Evolutionary conservation across 257 asterid species (phyloP).

Genomic region (Solanum tacnaense): DNA sequence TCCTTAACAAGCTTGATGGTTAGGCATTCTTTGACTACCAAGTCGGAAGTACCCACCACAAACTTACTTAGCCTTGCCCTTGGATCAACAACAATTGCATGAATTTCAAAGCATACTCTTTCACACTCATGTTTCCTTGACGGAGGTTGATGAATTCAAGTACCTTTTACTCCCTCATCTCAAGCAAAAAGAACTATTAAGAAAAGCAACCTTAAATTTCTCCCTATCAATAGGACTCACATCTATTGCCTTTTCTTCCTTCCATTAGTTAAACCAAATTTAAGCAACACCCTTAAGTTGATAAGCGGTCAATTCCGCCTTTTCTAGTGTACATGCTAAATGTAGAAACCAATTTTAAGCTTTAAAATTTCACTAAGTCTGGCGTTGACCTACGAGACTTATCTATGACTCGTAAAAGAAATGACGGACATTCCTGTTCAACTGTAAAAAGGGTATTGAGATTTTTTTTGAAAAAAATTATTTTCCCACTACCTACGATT

Average conservation of each 20-base stretch:
- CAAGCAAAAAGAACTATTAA: too few relatives aligned
- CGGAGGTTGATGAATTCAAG: background rate
- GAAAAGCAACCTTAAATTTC: background rate
- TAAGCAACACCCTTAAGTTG: background rate
- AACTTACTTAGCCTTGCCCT: background rate
- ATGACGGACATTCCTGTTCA: background rate
- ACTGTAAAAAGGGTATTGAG: background rate
- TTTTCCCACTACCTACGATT: background rate
- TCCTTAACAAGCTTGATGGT: background rate
- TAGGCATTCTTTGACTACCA: background rate
- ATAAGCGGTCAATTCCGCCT: background rate
- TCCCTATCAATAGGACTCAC: background rate
- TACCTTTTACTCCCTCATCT: background rate
- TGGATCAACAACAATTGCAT: background rate
- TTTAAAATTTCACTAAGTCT: background rate
- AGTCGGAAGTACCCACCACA: too few relatives aligned
- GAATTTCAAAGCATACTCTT: background rate
- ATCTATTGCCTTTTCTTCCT: too few relatives aligned
- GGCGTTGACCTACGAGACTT: background rate
- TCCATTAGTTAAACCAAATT: background rate
- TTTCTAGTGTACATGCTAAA: background rate
- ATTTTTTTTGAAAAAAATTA: background rate
- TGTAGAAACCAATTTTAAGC: background rate
- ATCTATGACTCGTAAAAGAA: background rate
- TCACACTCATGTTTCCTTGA: background rate